Evolutionary conservation across 768 basidiomycete species (phyloP), one percentile per base, ranked within the genome.

Genomic region (Leccinum fibrillosum): DNA sequence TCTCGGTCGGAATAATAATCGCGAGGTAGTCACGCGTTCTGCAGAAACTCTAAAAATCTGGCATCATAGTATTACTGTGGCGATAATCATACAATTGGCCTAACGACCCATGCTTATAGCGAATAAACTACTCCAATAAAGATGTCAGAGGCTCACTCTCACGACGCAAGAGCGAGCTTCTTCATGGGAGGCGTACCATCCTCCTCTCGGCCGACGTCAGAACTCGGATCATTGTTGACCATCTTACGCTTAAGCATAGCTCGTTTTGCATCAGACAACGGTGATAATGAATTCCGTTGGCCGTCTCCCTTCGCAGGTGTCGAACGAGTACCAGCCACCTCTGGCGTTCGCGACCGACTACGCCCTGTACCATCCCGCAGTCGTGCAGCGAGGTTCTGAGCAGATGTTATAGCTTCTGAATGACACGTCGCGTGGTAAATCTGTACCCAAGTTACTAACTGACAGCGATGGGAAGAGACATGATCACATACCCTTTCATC

Each of bases 381-480:
- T 49, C 86, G 83, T 8, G 83, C 82, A 53, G 86, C 89, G 53
- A 91, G 76, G 65, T 73, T 88, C 63, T 79, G 86, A 53, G 83
- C 82, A 52, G 84, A 88, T 25, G 74, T 77, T 39, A 81, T 71
- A 37, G 88, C 88, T 70, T 96, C 94, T 25, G 90, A 89, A 75
- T 92, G 89, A 74, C 94, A 97, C 17, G 94, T 96, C 49, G 94
- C 94, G 76, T 97, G 94, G 72, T 87, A 96, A 66, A 95, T 88
- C 94, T 94, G 67, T 2, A 21, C 50, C 19, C 53, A 54, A 12
- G 53, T 63, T n/a, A 61, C 21, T 37, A 53, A 52, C 52, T 25
- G 17, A 44, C 37, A 17, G 57, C 1, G 28, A 15, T 11, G 5
- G 25, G 35, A 21, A 54, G 28, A 58, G 52, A 44, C 25, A n/a